Base-by-base conservation (phyloP, 176 grass and related monocot species). In the Ampelocalamus luodianensis region DNA sequence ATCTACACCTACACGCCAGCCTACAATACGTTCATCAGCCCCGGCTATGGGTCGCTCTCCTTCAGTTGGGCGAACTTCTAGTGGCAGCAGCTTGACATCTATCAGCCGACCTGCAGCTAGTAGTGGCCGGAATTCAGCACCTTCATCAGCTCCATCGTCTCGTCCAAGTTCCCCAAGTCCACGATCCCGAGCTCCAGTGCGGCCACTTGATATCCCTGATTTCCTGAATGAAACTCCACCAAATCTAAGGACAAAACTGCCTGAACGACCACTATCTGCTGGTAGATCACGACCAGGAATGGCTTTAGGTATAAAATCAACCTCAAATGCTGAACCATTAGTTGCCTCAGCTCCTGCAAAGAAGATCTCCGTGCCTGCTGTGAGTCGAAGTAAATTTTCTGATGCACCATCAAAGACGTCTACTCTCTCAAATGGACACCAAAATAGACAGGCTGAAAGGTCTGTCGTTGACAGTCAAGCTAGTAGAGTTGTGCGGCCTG, bases 191-290 rank as follows among this genome's bases (percentile, higher is more conserved):
- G 87, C 89, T 67, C 78, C 78, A 51, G 62, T 80, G 44, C 90
- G 82, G 29, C 91, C 91, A 76, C 92, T 92, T 94, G 93, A 99
- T 84, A 92, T 99, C 72, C 93, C 91, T 83, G 91, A 94, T 88
- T 99, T 99, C 62, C 91, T 93, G 74, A 96, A 63, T 81, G 90
- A 96, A 82, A 90, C 90, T 2, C 96, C 96, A 34, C 93, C 91
- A 74, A 99, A 99, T 80, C 82, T 96, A 10, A 92, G 91, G 76
- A 99, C 96, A 18, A 99, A 94, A 64, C 87, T 99, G 82, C 96
- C 93, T 84, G 96, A 99, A 85, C 85, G 96, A 64, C 88, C 96
- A 59, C 27, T 87, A 80, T 99, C 96, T 48, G 91, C 96, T 81
- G 91, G 93, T 69, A 93, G 96, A 86, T 64, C 86, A 74, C 86